phyloP scores from a whole-genome alignment of 106 monocot species.

The Acorus gramineus region DNA sequence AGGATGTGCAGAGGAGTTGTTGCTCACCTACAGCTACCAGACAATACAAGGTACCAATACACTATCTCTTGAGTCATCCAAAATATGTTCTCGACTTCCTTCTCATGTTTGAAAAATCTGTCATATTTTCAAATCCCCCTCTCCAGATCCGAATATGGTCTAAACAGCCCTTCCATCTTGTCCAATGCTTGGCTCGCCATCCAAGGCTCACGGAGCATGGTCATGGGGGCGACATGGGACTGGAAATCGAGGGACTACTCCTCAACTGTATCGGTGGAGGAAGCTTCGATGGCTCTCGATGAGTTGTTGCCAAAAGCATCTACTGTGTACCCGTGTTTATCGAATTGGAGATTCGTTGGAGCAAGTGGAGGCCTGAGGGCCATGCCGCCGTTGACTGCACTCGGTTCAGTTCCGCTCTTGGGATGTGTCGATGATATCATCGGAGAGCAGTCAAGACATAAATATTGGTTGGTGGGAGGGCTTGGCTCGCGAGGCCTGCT shows the following conservation, averaged over 20 bases:
- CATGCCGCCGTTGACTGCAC: slow-evolving; percentile 75
- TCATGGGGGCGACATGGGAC: slow-evolving; percentile 94
- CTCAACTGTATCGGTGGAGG: slow-evolving; percentile 37
- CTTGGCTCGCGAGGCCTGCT: slow-evolving; percentile 87
- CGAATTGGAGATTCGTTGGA: slow-evolving; percentile 47
- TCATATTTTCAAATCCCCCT: background rate
- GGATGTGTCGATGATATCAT: slow-evolving; percentile 53
- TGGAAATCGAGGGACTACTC: slow-evolving; percentile 58
- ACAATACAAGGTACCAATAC: slow-evolving; percentile 24
- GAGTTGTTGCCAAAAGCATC: slow-evolving; percentile 66
- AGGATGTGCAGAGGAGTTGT: slow-evolving; percentile 84
- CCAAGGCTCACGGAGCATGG: slow-evolving; percentile 43
- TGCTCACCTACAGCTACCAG: slow-evolving; percentile 60
- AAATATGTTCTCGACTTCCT: background rate
- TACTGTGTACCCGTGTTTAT: slow-evolving; percentile 65
- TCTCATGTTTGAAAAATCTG: background rate
- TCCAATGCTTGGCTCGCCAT: slow-evolving; percentile 92
- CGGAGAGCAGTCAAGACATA: slow-evolving; percentile 15
- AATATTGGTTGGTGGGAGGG: slow-evolving; percentile 70
- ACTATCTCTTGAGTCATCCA: background rate
- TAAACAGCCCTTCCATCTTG: slow-evolving; percentile 59
- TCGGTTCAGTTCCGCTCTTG: slow-evolving; percentile 77
- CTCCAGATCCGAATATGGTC: slow-evolving; percentile 32
- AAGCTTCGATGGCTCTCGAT: slow-evolving; percentile 38
- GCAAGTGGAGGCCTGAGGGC: slow-evolving; percentile 79